Base-by-base conservation (phyloP, 2,329 filamentous ascomycete species). In the Zopfia rhizophila region DNA sequence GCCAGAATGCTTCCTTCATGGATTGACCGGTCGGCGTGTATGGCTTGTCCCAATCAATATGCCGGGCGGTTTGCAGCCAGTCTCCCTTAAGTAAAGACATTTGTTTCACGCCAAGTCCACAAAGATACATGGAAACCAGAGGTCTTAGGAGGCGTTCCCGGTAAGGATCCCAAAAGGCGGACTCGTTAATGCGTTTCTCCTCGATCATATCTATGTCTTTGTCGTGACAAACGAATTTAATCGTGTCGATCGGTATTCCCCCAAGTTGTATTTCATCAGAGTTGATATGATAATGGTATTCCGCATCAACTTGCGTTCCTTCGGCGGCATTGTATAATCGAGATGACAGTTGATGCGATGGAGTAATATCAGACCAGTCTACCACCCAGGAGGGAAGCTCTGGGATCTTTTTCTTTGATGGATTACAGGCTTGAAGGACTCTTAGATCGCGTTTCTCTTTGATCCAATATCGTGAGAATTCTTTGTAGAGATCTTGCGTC, bases 1-100 rank as follows among this genome's bases (percentile, higher is more conserved):
- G 27, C 38, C 38, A 41, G 38, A 41, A 41, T 17, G 38, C 38
- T 18, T 41, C 38, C 4, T 23, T 8, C 38, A 41, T 23, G 12
- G 28, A 16, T 32, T 41, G 27, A 22, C 38, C 38, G 6, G 38
- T 41, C 11, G 16, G 27, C 11, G 27, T 12, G 38, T 41, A 41
- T 18, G 38, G 27, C 3, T 13, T 12, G 3, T 17, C 17, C 27
- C 27, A 41, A 18, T 41, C 16, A 3, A 22, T 31, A 12, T 11
- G n/a, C 7, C 32, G 4, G 7, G 32, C 27, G 19, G 38, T 18
- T 41, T 32, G 8, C 18, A 11, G 27, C 27, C 17, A 41, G 8
- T 12, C 5, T 6, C 3, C n/a, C 13, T 17, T 3, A 16, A 41
- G 16, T 4, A 41, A n/a, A 23, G 16, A 7, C 17, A 11, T 41